Conservation (phyloP, 1,284 basidiomycete genomes). For the Exobasidium rhododendri region DNA sequence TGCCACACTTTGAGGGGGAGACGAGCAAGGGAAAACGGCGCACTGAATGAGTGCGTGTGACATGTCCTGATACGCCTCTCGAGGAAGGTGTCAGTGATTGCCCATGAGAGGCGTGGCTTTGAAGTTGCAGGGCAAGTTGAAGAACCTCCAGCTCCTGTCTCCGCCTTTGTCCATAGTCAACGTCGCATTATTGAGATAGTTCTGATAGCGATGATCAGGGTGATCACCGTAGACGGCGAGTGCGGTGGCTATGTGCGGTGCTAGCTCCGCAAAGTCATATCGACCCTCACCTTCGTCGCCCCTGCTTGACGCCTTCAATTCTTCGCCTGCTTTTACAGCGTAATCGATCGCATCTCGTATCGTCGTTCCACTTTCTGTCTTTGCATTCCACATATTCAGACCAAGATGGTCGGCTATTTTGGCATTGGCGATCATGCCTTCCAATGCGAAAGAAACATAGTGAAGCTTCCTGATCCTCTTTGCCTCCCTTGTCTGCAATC, state of each 20-base stretch:
- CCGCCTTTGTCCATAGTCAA: neutral
- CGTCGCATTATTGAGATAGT: constrained; percentile 13
- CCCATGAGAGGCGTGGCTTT: neutral
- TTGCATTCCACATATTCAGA: constrained; percentile 60
- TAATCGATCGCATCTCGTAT: constrained; percentile 65
- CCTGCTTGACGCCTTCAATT: neutral
- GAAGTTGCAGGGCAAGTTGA: neutral
- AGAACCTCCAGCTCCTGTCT: neutral
- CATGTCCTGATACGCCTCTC: no score
- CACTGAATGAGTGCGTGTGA: no score
- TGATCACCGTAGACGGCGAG: constrained; percentile 65
- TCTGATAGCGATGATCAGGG: constrained; percentile 59
- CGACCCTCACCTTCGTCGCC: neutral
- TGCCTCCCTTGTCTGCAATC: constrained; percentile 65
- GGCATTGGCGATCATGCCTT: constrained; percentile 66
- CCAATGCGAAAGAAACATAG: constrained; percentile 66
- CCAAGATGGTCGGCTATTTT: constrained; percentile 62
- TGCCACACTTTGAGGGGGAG: no score
- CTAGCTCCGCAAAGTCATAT: constrained; percentile 53
- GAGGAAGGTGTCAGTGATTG: no score
- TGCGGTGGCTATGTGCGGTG: constrained; percentile 62
- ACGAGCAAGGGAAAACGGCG: no score
- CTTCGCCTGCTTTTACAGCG: constrained; percentile 57
- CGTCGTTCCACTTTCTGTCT: constrained; percentile 59
- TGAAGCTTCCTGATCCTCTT: constrained; percentile 65